These are phyloP conservation scores for Candida xiaguanensis DNA, from an alignment of 805 yeast genomes.

Conservation along the genomic window DNA sequence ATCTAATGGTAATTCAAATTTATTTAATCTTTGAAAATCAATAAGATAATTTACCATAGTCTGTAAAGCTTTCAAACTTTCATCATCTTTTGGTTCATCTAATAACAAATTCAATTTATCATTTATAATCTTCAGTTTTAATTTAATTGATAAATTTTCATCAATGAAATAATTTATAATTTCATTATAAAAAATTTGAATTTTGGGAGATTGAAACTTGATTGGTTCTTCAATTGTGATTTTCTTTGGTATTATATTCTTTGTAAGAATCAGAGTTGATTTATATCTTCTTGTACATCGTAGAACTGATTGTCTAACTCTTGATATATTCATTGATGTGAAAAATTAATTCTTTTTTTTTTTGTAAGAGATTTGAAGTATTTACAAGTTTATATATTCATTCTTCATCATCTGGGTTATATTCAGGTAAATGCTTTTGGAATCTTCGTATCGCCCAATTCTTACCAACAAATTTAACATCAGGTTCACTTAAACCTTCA, in stretches of 20 bases:
- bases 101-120: constrained; percentile 1
- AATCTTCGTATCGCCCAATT: constrained; percentile 80
- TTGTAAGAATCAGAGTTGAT: neutral
- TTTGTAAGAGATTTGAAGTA: no score
- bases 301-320: neutral
- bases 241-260: neutral
- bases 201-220: neutral
- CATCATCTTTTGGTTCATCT: neutral
- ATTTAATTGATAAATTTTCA: neutral
- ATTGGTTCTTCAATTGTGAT: constrained; percentile 5
- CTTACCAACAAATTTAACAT: constrained; percentile 66
- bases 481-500: constrained; percentile 67
- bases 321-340: neutral
- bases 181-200: constrained; percentile 3
- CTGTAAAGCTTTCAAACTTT: neutral
- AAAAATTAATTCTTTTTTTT: constrained; percentile 1
- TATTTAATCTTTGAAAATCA: neutral
- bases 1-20: neutral
- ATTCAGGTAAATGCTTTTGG: constrained; percentile 48
- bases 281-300: constrained; percentile 1
- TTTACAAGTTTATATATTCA: neutral
- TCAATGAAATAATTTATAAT: constrained; percentile 1
- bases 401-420: constrained; percentile 8
- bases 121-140: neutral
- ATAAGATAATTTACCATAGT: neutral